phyloP scores from a whole-genome alignment of 2,329 filamentous ascomycete species.

The Camptophora hylomeconis region DNA sequence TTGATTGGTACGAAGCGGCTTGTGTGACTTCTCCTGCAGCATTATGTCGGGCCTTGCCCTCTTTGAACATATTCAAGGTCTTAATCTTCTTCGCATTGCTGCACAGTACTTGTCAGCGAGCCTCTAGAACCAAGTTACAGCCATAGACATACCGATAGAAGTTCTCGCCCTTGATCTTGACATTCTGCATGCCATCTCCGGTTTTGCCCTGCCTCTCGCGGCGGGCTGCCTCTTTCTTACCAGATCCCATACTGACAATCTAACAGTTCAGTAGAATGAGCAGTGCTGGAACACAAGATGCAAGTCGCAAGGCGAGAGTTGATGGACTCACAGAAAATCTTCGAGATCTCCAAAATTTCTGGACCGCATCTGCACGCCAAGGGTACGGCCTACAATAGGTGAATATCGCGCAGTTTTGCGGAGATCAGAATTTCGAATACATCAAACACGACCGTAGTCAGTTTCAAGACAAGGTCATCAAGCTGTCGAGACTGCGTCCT shows the following conservation, averaged over 20 bases:
- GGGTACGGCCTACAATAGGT: too few species aligned
- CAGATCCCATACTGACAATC: constrained; percentile 84
- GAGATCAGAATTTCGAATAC: too few species aligned
- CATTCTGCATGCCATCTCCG: constrained; percentile 78
- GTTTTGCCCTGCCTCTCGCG: constrained; percentile 74
- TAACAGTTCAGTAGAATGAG: too few species aligned
- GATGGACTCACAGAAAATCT: too few species aligned
- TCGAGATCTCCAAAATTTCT: too few species aligned
- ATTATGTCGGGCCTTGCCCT: constrained; percentile 71
- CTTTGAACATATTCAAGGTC: constrained; percentile 78
- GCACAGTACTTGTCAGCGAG: constrained; percentile 5
- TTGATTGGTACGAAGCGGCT: constrained; percentile 70
- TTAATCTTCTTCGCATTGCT: constrained; percentile 74
- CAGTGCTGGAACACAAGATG: too few species aligned
- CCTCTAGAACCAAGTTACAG: constrained; percentile 5
- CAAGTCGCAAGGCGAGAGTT: too few species aligned
- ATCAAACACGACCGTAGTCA: too few species aligned
- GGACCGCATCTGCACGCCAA: too few species aligned
- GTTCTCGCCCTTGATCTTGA: constrained; percentile 92
- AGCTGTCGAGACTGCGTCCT: neutral
- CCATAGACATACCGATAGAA: constrained; percentile 66
- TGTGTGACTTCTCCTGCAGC: constrained; percentile 72
- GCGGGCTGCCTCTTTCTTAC: constrained; percentile 81
- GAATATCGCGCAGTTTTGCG: too few species aligned
- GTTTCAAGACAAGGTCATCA: too few species aligned